These are phyloP conservation scores for Tephrocybe sp. DNA, from an alignment of 768 basidiomycete genomes.

Conservation along the genomic window DNA sequence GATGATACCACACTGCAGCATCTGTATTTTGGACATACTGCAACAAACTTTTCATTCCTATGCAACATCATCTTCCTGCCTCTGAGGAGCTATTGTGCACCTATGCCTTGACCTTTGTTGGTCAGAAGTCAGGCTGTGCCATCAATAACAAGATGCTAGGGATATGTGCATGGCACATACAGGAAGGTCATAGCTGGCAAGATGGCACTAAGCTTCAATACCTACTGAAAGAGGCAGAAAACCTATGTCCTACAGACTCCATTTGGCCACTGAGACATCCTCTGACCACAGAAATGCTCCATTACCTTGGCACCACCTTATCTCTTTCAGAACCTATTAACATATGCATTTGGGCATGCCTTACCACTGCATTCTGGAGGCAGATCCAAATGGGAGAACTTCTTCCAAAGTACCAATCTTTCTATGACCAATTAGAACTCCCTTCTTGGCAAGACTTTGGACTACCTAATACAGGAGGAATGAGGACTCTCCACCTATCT, in stretches of 20 bases:
- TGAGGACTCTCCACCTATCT: slow-evolving; percentile 23
- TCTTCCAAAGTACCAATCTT: neutral
- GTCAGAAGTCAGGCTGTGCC: slow-evolving; percentile 16
- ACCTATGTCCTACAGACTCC: slow-evolving; percentile 22
- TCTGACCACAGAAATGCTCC: slow-evolving; percentile 19
- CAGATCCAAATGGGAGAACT: slow-evolving; percentile 31
- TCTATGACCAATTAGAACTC: neutral
- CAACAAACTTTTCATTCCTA: slow-evolving; percentile 12
- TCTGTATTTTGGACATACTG: slow-evolving; percentile 12
- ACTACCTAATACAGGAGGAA: neutral
- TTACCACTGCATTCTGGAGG: slow-evolving; percentile 29
- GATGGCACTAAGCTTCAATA: slow-evolving; percentile 19
- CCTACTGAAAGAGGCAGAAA: slow-evolving; percentile 22
- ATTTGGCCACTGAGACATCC: slow-evolving; percentile 18
- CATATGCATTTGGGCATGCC: slow-evolving; percentile 20
- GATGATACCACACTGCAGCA: slow-evolving; percentile 9
- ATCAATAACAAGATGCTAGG: slow-evolving; percentile 24
- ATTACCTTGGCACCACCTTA: slow-evolving; percentile 6
- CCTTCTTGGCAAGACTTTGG: slow-evolving; percentile 3
- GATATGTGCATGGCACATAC: slow-evolving; percentile 33
- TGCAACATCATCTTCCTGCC: slow-evolving; percentile 20
- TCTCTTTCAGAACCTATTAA: slow-evolving; percentile 18
- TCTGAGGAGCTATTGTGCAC: slow-evolving; percentile 26
- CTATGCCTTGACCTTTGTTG: slow-evolving; percentile 25
- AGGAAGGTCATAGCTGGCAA: slow-evolving; percentile 22